Evolutionary conservation across 257 asterid species (phyloP).

Genomic region (Fraxinus pennsylvanica): DNA sequence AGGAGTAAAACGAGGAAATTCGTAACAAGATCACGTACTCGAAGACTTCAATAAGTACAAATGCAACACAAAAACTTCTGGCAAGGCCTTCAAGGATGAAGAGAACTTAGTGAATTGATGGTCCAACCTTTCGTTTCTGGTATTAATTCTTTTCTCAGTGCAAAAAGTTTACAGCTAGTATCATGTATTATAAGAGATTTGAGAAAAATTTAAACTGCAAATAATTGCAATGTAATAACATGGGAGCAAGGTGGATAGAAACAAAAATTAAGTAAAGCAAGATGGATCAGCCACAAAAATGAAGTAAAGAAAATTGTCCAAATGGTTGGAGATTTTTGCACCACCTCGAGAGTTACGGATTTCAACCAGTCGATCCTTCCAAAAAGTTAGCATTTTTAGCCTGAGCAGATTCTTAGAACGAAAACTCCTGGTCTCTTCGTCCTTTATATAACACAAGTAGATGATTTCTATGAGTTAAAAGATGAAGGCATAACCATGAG

Average conservation of each 20-base stretch:
- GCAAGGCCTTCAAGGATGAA: background rate
- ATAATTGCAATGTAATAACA: background rate
- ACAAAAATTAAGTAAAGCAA: background rate
- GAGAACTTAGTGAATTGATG: background rate
- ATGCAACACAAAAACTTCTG: background rate
- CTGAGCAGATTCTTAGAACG: constrained; percentile 21
- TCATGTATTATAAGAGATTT: background rate
- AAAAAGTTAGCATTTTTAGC: constrained; percentile 32
- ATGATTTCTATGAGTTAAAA: background rate
- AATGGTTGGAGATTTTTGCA: background rate
- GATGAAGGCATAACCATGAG: background rate
- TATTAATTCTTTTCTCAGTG: no score
- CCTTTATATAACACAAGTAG: constrained; percentile 13
- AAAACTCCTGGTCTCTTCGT: constrained; percentile 10
- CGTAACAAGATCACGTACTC: background rate
- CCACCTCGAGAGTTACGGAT: constrained; percentile 25
- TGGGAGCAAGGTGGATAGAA: background rate
- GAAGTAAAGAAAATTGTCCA: background rate
- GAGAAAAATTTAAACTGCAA: background rate
- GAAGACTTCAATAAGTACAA: background rate
- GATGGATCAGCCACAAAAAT: background rate
- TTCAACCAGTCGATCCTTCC: constrained; percentile 34
- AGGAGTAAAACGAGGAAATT: background rate
- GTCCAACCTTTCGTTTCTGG: background rate
- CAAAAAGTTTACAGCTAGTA: background rate